Evolutionary conservation across 495 filamentous ascomycete genomes (phyloP).

Genomic region (Immersiella caudata): DNA sequence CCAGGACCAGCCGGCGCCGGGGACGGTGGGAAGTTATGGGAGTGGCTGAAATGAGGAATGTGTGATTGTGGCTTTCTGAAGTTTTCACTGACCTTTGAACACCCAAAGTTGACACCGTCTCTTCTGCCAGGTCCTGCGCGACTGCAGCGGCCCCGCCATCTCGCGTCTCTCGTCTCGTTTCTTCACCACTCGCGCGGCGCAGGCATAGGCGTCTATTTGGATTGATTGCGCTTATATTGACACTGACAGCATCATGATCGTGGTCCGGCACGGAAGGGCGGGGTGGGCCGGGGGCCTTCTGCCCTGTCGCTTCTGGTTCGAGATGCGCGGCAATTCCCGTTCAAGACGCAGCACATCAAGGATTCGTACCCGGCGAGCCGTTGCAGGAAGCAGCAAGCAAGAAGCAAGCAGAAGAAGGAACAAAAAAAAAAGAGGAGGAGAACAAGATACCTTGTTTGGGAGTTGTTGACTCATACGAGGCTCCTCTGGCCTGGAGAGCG

Average conservation of each 20-base stretch:
- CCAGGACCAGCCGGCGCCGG: constrained; percentile 15
- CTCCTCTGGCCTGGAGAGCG: constrained; percentile 46
- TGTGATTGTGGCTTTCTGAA: constrained; percentile 32
- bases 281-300: constrained; percentile 17
- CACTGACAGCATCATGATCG: constrained; percentile 24
- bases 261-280: constrained; percentile 21
- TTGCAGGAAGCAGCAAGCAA: too few species aligned
- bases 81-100: constrained; percentile 34
- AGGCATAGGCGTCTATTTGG: constrained; percentile 26
- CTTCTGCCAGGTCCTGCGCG: neutral
- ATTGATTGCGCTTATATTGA: constrained; percentile 38
- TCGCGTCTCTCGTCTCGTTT: constrained; percentile 15
- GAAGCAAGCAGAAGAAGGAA: constrained; percentile 8
- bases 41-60: constrained; percentile 10
- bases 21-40: constrained; percentile 1
- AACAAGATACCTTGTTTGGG: constrained; percentile 50
- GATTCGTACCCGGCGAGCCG: neutral
- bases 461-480: constrained; percentile 55
- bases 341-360: neutral
- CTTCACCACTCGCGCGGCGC: constrained; percentile 2
- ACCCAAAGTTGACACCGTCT: constrained; percentile 8
- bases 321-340: neutral
- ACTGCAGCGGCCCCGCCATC: constrained; percentile 17
- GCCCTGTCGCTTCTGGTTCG: constrained; percentile 13
- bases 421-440: constrained; percentile 11